Evolutionary conservation across 2,329 filamentous ascomycete species (phyloP).

Genomic region (Graphilbum sp.): DNA sequence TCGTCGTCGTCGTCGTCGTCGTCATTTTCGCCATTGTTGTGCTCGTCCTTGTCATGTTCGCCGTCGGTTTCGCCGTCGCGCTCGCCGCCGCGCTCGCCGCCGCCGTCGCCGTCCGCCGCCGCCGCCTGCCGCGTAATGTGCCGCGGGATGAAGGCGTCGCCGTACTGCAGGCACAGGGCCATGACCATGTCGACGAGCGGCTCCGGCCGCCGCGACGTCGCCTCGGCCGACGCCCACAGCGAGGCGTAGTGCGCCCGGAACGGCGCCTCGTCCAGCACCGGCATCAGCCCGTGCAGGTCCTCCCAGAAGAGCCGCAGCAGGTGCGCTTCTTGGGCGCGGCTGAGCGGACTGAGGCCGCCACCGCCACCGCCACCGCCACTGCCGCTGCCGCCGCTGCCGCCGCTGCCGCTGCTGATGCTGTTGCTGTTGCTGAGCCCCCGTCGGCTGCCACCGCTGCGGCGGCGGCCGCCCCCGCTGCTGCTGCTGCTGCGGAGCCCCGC

Average conservation of each 20-base stretch:
- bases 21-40: not conserved
- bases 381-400: too few relatives aligned
- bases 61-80: not conserved
- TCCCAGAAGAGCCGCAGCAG: constrained; percentile 25
- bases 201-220: constrained; percentile 20
- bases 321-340: constrained; percentile 20
- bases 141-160: constrained; percentile 14
- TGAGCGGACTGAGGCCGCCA: not conserved
- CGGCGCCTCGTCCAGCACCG: constrained; percentile 21
- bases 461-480: not conserved
- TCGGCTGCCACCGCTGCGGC: not conserved
- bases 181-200: constrained; percentile 34
- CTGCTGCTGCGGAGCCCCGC: not conserved
- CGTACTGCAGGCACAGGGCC: constrained; percentile 33
- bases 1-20: not conserved
- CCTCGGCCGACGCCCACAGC: constrained; percentile 17
- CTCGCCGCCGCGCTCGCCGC: constrained; percentile 12
- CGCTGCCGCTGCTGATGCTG: not conserved
- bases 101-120: not conserved
- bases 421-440: not conserved
- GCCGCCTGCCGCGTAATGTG: not conserved
- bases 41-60: constrained; percentile 11
- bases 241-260: constrained; percentile 23
- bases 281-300: constrained; percentile 19
- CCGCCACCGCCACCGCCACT: not conserved